Conservation (phyloP, 1,284 basidiomycete species). For the Puccinia hordei region DNA sequence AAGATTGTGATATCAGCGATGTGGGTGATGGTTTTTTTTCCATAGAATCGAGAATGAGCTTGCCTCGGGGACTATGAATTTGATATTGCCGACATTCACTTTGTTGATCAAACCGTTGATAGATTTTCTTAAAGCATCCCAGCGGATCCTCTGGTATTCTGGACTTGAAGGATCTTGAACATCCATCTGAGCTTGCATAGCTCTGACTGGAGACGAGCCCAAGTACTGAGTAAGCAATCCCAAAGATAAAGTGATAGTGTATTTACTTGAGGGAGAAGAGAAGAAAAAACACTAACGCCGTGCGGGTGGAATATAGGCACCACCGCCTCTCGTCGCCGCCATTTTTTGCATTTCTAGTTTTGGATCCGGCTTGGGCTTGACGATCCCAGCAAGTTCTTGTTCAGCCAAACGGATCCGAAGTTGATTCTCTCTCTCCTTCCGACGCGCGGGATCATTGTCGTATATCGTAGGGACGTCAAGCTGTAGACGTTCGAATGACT, state of each 20-base stretch:
- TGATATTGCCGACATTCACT: constrained; percentile 80
- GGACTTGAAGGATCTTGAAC: constrained; percentile 76
- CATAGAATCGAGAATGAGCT: neutral
- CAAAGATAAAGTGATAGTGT: neutral
- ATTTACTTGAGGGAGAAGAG: neutral
- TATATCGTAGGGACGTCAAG: constrained; percentile 64
- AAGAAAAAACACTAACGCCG: constrained; percentile 59
- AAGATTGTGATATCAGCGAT: neutral
- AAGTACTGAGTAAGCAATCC: neutral
- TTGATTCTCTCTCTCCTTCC: constrained; percentile 74
- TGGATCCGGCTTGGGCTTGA: constrained; percentile 59
- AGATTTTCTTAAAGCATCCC: constrained; percentile 96
- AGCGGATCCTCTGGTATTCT: constrained; percentile 94
- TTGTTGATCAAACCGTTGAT: constrained; percentile 99
- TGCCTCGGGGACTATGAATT: constrained; percentile 85
- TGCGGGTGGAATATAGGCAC: constrained; percentile 95
- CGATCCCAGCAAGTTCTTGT: constrained; percentile 68
- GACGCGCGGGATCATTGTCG: constrained; percentile 76
- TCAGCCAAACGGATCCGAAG: constrained; percentile 72
- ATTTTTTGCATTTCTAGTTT: constrained; percentile 55
- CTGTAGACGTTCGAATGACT: constrained; percentile 7
- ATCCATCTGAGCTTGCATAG: constrained; percentile 80
- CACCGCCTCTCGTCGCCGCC: constrained; percentile 71
- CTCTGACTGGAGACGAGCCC: constrained; percentile 66
- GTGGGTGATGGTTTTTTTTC: neutral